Percentiles rank a stretch among this genome's conserved stretches.
Conservation (phyloP, 495 filamentous ascomycete genomes). For the Friedmanniomyces simplex region DNA sequence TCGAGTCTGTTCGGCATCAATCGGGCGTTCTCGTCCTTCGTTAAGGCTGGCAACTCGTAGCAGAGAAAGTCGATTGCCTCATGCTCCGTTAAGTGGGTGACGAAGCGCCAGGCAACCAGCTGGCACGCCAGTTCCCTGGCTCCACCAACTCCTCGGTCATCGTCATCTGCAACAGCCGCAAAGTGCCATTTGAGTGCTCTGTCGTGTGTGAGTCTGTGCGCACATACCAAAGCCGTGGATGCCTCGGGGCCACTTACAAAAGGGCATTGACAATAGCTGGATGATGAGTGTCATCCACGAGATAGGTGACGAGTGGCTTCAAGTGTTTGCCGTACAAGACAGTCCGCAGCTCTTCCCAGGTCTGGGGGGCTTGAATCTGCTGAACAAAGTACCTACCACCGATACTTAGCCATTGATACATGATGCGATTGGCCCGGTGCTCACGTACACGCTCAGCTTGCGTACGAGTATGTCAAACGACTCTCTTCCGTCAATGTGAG, state of each 20-base stretch:
- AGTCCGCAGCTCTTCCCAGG: constrained; percentile 70
- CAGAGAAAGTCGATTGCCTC: constrained; percentile 77
- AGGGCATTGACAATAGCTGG: constrained; percentile 66
- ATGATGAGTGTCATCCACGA: constrained; percentile 57
- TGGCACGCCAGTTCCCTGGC: constrained; percentile 79
- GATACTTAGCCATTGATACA: background rate
- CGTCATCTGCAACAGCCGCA: constrained; percentile 30
- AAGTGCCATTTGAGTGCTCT: constrained; percentile 75
- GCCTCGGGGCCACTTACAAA: constrained; percentile 43
- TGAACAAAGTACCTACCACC: constrained; percentile 50
- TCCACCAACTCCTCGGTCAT: constrained; percentile 62
- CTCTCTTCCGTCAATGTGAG: constrained; percentile 10
- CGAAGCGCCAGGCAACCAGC: constrained; percentile 82
- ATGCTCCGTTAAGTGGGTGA: constrained; percentile 64
- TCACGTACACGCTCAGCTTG: constrained; percentile 12
- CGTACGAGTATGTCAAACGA: constrained; percentile 6
- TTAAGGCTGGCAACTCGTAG: constrained; percentile 55
- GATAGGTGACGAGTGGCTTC: constrained; percentile 51
- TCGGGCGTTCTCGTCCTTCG: background rate
- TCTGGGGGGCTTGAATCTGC: constrained; percentile 54
- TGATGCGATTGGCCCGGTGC: background rate
- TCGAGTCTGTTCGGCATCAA: background rate
- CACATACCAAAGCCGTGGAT: background rate
- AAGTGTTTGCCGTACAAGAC: constrained; percentile 54
- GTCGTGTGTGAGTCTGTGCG: background rate